Evolutionary conservation across 164 flowering plant species (phyloP), one percentile per base, ranked within the genome.

Genomic region (Berberis vulgaris): DNA sequence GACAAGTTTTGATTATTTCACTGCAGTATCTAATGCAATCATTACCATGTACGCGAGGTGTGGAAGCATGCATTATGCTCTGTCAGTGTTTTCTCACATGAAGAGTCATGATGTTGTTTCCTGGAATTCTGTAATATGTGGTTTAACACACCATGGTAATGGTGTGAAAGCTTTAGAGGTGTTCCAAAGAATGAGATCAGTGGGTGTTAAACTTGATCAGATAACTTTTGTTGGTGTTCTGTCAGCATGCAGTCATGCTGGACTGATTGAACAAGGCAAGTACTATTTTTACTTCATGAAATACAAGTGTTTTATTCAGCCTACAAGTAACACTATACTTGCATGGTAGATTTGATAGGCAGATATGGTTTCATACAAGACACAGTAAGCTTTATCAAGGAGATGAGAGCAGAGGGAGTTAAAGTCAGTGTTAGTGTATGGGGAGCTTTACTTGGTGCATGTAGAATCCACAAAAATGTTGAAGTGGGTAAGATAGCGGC

Each of bases 51-150:
- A 84, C 66, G 81, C 78, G 13, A 79, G 85, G 73, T 86, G 87
- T 68, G 87, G 89, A 53, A 79, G 76, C 74, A 71, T 82, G 79
- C 59, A 72, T 54, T 80, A 74, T 60, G 87, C 89, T 59, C 61
- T 73, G 49, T 53, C 57, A 56, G 77, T 59, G 50, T 86, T 86
- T 71, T 65, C 72, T 43, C 65, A 68, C 70, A 80, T 78, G 83
- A 66, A 67, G 26, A 64, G 12, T 54, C 83, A 67, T 41, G 87
- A 86, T 64, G 56, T 76, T 41, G 78, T 83, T 61, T 84, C 87
- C 6, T 86, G 92, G 92, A 86, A 86, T 64, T 81, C 93, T 50
- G 65, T 83, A 47, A 83, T 84, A n/a, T 79, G 87, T 63, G 93
- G 84, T 57, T 76, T 77, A 59, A 82, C 85, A 62, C 79, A 82